Percentiles rank a stretch among this genome's conserved stretches.
These are phyloP conservation scores for Pelomyxa schiedti DNA, from an alignment of 78 protist species.

Conservation along the genomic window DNA sequence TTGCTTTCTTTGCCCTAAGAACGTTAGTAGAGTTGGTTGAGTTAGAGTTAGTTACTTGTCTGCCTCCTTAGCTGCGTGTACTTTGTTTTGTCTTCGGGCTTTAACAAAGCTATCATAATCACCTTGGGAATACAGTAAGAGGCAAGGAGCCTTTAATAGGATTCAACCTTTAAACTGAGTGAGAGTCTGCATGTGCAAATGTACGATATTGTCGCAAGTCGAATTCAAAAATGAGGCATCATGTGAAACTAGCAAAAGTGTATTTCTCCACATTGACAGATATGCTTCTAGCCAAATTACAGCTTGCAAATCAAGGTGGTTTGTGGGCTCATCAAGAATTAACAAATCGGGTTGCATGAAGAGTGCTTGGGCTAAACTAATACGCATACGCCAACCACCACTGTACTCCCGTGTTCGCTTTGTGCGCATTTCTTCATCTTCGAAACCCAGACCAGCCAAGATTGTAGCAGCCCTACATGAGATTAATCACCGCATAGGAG, in stretches of 20 bases:
- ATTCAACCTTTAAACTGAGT: slow-evolving; percentile 46
- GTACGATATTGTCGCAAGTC: slow-evolving; percentile 55
- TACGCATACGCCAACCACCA: slow-evolving; percentile 95
- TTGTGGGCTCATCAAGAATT: slow-evolving; percentile 88
- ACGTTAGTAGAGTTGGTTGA: no score
- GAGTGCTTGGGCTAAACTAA: slow-evolving; percentile 85
- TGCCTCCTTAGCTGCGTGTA: neutral
- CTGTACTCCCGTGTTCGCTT: slow-evolving; percentile 44
- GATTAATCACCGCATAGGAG: no score
- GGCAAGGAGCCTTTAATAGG: no score
- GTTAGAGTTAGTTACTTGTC: no score
- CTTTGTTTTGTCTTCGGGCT: neutral
- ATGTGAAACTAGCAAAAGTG: slow-evolving; percentile 82
- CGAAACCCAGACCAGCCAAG: slow-evolving; percentile 75
- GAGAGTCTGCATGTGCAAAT: slow-evolving; percentile 53
- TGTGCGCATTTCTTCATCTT: slow-evolving; percentile 20
- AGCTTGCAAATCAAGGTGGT: slow-evolving; percentile 80
- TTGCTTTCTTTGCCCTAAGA: slow-evolving; percentile 17
- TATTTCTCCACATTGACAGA: slow-evolving; percentile 48
- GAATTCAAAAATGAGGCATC: slow-evolving; percentile 68
- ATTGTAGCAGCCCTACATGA: slow-evolving; percentile 41
- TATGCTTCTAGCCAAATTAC: slow-evolving; percentile 80
- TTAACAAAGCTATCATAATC: slow-evolving; percentile 30
- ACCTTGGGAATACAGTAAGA: no score
- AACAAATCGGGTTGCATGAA: slow-evolving; percentile 75